These are phyloP conservation scores for Castanopsis chinensis DNA, from an alignment of 306 rosid genomes.

Conservation along the genomic window DNA sequence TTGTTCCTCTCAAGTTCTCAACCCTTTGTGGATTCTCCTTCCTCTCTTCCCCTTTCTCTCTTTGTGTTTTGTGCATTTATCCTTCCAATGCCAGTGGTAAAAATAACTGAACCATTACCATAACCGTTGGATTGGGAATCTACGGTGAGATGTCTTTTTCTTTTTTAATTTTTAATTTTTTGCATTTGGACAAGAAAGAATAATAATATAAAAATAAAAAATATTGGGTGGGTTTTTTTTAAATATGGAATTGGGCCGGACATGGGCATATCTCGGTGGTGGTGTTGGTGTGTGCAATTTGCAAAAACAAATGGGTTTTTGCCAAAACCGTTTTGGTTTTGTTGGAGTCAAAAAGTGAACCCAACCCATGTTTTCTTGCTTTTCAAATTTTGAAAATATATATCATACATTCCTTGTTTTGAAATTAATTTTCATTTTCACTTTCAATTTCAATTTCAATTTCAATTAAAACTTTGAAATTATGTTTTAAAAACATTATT, in stretches of 20 bases:
- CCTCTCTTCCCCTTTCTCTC: neutral
- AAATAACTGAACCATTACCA: constrained; percentile 14
- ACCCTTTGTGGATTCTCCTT: constrained; percentile 18
- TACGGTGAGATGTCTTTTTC: constrained; percentile 21
- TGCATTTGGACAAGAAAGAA: neutral
- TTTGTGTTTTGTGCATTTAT: constrained; percentile 20
- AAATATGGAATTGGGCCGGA: neutral
- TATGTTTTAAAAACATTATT: no score
- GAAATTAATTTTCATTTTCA: no score
- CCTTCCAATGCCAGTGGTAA: constrained; percentile 23
- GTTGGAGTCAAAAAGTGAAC: no score
- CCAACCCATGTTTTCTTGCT: no score
- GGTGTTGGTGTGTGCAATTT: no score
- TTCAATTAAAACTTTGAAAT: no score
- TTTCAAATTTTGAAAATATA: no score
- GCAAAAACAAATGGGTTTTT: no score
- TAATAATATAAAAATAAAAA: neutral
- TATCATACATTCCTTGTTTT: no score
- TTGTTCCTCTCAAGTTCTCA: neutral
- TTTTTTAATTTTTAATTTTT: neutral
- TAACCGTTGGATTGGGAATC: constrained; percentile 29
- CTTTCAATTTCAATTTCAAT: no score
- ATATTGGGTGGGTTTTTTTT: constrained; percentile 5
- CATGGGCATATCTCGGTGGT: no score
- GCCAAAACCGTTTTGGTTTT: no score